Conservation (phyloP, 192 early-diverging fungal species). For the Rhizophlyctis rosea region DNA sequence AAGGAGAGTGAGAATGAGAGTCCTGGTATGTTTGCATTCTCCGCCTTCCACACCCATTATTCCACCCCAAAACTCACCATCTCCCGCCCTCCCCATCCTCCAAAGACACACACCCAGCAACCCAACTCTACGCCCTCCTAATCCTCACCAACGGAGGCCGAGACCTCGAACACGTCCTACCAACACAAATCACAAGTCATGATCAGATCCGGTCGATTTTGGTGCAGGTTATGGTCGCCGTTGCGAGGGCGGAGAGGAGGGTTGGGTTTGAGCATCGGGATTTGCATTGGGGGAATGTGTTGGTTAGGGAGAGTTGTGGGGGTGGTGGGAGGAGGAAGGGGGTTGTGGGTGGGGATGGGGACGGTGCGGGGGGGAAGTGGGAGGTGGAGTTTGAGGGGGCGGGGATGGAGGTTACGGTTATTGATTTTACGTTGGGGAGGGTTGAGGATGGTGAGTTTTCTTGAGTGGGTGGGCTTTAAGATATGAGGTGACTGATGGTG, state of each 20-base stretch:
- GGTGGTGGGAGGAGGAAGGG: neutral
- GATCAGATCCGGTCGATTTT: slow-evolving; percentile 58
- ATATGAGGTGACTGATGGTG: too few species aligned
- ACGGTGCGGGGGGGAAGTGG: neutral
- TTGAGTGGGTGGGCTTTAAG: too few species aligned
- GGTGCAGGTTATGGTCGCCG: slow-evolving; percentile 59
- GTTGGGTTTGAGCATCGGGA: slow-evolving; percentile 50
- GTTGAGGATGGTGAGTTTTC: slow-evolving; percentile 16
- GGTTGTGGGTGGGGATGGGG: slow-evolving; percentile 1
- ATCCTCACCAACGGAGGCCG: slow-evolving; percentile 71
- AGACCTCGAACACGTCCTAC: slow-evolving; percentile 65
- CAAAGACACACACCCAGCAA: neutral
- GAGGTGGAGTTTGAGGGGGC: slow-evolving; percentile 1
- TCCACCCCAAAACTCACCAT: neutral
- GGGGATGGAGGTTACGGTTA: slow-evolving; percentile 36
- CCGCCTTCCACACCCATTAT: neutral
- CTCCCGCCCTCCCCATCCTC: neutral
- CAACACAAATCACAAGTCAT: too few species aligned
- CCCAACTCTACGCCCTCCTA: slow-evolving; percentile 74
- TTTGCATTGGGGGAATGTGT: slow-evolving; percentile 54
- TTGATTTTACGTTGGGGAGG: slow-evolving; percentile 44
- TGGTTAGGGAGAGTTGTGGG: slow-evolving; percentile 17
- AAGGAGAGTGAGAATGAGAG: slow-evolving; percentile 69
- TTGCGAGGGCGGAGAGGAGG: slow-evolving; percentile 37
- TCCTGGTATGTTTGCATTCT: slow-evolving; percentile 48